Evolutionary conservation across 441 rosid genomes (phyloP).

Genomic region (Daphne laureola): DNA sequence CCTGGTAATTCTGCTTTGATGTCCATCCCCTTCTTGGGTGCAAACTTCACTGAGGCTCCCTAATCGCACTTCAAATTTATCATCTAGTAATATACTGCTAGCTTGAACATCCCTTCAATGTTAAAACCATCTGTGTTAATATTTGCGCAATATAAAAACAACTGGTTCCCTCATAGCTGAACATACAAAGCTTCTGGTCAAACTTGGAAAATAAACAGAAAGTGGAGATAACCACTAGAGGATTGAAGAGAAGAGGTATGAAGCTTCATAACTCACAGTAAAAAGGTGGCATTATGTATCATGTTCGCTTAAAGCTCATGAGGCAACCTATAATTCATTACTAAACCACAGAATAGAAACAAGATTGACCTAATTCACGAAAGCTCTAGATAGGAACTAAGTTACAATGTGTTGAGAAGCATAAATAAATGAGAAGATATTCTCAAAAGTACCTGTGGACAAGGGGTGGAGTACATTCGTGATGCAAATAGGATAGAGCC

Average conservation of each 20-base stretch:
- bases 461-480: constrained; percentile 83
- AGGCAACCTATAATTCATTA: no score
- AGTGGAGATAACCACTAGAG: no score
- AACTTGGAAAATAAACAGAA: no score
- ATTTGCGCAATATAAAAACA: constrained; percentile 1
- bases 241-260: not conserved
- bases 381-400: no score
- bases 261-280: not conserved
- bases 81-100: constrained; percentile 97
- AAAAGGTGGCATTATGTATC: no score
- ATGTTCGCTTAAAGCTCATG: no score
- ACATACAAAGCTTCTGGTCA: not conserved
- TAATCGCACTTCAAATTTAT: constrained; percentile 90
- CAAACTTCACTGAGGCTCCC: constrained; percentile 82
- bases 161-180: not conserved
- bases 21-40: constrained; percentile 67
- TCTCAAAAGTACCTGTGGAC: constrained; percentile 73
- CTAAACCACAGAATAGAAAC: no score
- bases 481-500: constrained; percentile 74
- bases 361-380: no score
- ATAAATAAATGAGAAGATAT: constrained; percentile 4
- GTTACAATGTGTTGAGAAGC: no score
- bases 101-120: constrained; percentile 86
- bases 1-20: constrained; percentile 69
- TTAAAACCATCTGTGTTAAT: constrained; percentile 11